Percentiles rank a stretch among this genome's conserved stretches.
These are phyloP conservation scores for Heterococcus sp. DNA, from an alignment of 108 stramenopile genomes.

Conservation along the genomic window DNA sequence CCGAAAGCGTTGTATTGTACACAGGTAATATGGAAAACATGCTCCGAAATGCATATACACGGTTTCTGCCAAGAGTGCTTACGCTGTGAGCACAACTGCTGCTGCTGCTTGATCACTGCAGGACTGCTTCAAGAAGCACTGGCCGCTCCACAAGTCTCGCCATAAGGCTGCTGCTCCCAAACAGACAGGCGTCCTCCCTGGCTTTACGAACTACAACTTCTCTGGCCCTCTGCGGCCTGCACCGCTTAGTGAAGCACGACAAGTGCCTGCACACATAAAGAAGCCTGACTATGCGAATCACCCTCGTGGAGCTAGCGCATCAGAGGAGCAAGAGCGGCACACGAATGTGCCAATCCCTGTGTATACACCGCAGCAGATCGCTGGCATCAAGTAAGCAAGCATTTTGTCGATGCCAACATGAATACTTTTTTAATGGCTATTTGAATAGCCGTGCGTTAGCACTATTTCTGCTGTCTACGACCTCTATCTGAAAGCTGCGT, in stretches of 20 bases:
- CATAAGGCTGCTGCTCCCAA: conserved; percentile 18
- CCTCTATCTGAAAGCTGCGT: too few species aligned
- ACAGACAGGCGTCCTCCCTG: not conserved
- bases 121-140: conserved; percentile 50
- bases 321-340: not conserved
- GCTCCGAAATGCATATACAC: too few species aligned
- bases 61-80: too few species aligned
- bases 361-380: conserved; percentile 51
- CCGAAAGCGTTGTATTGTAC: conserved; percentile 48
- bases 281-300: conserved; percentile 56
- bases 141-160: conserved; percentile 46
- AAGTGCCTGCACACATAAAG: conserved; percentile 43
- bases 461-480: too few species aligned
- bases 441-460: too few species aligned
- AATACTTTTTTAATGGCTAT: too few species aligned
- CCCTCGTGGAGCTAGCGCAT: conserved; percentile 3
- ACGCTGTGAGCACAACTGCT: too few species aligned
- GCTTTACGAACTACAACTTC: conserved; percentile 47
- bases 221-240: conserved; percentile 50
- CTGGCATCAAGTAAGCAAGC: conserved; percentile 49
- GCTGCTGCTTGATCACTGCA: too few species aligned
- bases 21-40: conserved; percentile 17
- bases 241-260: conserved; percentile 18
- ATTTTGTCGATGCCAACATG: too few species aligned
- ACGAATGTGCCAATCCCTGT: conserved; percentile 35